These are phyloP conservation scores for Ananas comosus DNA, from an alignment of 176 grass and related monocot species.

Conservation along the genomic window DNA sequence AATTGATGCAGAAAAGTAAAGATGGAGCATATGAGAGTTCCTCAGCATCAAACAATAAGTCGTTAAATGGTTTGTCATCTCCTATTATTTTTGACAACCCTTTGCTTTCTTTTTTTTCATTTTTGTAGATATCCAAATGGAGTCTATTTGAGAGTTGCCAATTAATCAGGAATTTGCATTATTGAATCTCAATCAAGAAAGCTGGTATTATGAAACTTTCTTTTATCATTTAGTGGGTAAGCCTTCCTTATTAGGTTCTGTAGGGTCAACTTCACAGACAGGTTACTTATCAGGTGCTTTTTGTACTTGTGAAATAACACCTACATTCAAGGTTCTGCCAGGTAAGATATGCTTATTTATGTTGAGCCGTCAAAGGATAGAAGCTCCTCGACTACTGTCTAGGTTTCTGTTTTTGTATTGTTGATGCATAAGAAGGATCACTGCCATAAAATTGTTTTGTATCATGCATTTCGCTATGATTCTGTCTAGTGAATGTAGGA, in stretches of 20 bases:
- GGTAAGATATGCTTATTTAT: neutral
- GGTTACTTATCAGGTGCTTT: neutral
- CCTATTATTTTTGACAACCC: slow-evolving; percentile 17
- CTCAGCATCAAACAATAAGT: slow-evolving; percentile 30
- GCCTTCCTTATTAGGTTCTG: too few species aligned
- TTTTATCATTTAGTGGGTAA: neutral
- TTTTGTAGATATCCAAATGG: neutral
- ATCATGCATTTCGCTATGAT: neutral
- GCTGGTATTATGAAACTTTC: neutral
- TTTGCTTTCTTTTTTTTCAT: slow-evolving; percentile 11
- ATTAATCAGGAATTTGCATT: too few species aligned
- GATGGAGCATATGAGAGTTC: slow-evolving; percentile 33
- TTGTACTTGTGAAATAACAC: slow-evolving; percentile 1
- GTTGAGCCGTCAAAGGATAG: neutral
- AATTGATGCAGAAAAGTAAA: slow-evolving; percentile 36
- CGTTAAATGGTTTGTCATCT: slow-evolving; percentile 48
- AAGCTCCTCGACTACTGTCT: neutral
- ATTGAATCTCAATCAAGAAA: too few species aligned
- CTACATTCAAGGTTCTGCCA: neutral
- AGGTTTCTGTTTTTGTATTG: neutral
- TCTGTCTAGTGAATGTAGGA: neutral
- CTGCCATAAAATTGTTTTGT: neutral
- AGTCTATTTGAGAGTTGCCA: neutral
- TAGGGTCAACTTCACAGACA: too few species aligned
- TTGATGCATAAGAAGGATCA: neutral